Conservation (phyloP, 192 early-diverging fungal species). For the Entomortierella beljakovae region DNA sequence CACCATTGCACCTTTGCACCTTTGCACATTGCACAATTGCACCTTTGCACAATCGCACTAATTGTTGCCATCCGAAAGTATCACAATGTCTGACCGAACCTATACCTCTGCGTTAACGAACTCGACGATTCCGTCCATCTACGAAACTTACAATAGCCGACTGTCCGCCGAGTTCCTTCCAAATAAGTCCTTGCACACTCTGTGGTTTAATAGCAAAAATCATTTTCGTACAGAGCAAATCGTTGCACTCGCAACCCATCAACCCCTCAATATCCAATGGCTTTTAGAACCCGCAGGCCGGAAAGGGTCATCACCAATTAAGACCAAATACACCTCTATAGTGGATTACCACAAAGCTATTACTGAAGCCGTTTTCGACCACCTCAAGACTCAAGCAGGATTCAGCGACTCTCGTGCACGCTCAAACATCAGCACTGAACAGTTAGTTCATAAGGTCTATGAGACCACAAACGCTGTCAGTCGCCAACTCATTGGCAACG, state of each 20-base stretch:
- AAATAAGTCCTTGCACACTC: background rate
- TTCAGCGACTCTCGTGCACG: constrained; percentile 6
- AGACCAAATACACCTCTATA: background rate
- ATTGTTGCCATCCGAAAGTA: background rate
- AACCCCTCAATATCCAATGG: constrained; percentile 8
- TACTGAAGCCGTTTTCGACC: constrained; percentile 3
- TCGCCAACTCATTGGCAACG: constrained; percentile 3
- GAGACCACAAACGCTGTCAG: constrained; percentile 1
- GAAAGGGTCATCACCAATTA: background rate
- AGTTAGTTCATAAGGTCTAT: background rate
- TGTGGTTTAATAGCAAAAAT: constrained; percentile 13
- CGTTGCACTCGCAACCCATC: constrained; percentile 2
- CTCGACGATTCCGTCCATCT: constrained; percentile 8
- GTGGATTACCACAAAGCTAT: constrained; percentile 7
- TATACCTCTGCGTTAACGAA: constrained; percentile 12
- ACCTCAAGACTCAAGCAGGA: constrained; percentile 9
- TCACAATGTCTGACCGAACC: constrained; percentile 2
- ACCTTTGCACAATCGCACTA: background rate
- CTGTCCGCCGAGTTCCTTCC: constrained; percentile 1
- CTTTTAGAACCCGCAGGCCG: background rate
- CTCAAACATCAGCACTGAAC: constrained; percentile 1
- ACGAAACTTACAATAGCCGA: background rate
- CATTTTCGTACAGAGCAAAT: constrained; percentile 16
- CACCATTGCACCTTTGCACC: background rate
- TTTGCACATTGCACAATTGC: too few species aligned